phyloP scores from a whole-genome alignment of 1,139 yeast species.

The Kurtzmaniella natalensis region DNA sequence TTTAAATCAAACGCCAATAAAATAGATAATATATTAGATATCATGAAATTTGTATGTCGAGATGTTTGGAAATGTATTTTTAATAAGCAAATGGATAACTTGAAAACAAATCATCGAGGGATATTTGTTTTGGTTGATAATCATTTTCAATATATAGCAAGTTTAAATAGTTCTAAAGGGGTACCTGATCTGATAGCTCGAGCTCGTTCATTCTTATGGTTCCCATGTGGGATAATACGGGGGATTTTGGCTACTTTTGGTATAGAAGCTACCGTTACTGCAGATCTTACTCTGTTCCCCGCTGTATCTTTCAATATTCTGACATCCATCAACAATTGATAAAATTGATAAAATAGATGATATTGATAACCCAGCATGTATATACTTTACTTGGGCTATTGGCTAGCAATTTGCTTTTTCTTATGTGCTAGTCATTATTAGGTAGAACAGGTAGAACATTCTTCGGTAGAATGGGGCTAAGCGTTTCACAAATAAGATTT shows the following conservation, averaged over 20 bases:
- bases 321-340: conserved; percentile 42
- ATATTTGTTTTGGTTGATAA: conserved; percentile 77
- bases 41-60: conserved; percentile 88
- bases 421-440: too few species aligned
- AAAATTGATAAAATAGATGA: too few species aligned
- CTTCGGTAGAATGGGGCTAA: too few species aligned
- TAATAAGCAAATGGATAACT: conserved; percentile 84
- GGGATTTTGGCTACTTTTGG: conserved; percentile 77
- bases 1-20: conserved; percentile 44
- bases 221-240: conserved; percentile 79
- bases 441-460: too few species aligned
- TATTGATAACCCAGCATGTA: background rate
- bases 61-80: conserved; percentile 83
- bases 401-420: too few species aligned
- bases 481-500: too few species aligned
- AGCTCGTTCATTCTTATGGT: conserved; percentile 60
- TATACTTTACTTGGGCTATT: too few species aligned
- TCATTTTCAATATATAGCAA: conserved; percentile 50
- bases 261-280: conserved; percentile 57
- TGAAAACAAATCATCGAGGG: conserved; percentile 88
- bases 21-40: conserved; percentile 62
- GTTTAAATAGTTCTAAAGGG: conserved; percentile 52
- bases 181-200: conserved; percentile 44
- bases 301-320: conserved; percentile 70
- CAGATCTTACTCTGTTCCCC: conserved; percentile 66